phyloP scores from a whole-genome alignment of 768 basidiomycete species.

The Tylopilus intermedius region DNA sequence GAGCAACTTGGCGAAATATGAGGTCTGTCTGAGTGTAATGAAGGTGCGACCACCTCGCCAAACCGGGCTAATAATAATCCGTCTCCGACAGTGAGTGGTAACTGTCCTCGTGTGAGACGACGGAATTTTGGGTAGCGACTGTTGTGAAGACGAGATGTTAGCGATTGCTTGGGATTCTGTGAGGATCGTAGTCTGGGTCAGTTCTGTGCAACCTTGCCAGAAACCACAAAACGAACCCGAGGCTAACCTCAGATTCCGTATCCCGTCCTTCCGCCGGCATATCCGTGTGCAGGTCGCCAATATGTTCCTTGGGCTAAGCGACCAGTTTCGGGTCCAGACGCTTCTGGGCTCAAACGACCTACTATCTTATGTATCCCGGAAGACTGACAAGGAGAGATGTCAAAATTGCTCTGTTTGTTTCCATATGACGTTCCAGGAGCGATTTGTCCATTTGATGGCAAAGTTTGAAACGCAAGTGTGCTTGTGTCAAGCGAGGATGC shows the following conservation, averaged over 20 bases:
- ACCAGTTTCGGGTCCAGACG: not conserved
- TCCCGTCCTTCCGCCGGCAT: not conserved
- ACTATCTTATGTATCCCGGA: not conserved
- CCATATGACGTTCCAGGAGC: not conserved
- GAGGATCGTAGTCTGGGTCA: not conserved
- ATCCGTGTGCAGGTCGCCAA: slow-evolving; percentile 7
- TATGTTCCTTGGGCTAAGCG: slow-evolving; percentile 3
- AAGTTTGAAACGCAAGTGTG: slow-evolving; percentile 3
- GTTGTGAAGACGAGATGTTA: slow-evolving; percentile 5
- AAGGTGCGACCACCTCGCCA: not conserved
- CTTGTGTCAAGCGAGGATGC: not conserved
- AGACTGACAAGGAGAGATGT: slow-evolving; percentile 4
- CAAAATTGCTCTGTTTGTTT: slow-evolving; percentile 1
- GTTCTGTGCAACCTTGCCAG: not conserved
- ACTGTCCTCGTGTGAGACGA: slow-evolving; percentile 1
- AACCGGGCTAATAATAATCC: not conserved
- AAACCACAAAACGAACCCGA: slow-evolving; percentile 10
- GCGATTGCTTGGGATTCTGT: not conserved
- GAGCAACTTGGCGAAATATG: not conserved
- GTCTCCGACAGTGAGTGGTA: not conserved
- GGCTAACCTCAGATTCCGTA: slow-evolving; percentile 13
- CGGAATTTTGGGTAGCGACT: not conserved
- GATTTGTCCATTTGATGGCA: not conserved
- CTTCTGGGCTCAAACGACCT: slow-evolving; percentile 3
- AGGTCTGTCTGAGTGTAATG: not conserved